A percentile compares a stretch with the other conserved stretches of the same genome.
Evolutionary conservation across 177 flowering plant genomes (phyloP).

Genomic region (Vitis hybrid): DNA sequence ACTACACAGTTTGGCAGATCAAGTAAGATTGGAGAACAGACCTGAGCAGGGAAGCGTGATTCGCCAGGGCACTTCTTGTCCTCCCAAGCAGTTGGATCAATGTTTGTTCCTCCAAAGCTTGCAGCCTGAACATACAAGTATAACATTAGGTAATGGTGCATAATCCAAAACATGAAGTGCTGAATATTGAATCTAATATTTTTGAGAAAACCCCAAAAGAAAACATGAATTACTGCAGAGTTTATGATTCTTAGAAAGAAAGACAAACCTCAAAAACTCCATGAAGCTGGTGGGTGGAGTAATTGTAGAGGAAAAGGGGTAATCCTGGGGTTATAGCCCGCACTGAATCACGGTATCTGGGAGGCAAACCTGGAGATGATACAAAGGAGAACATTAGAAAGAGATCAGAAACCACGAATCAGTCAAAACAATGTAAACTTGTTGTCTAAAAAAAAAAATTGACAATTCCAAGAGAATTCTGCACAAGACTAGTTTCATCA

Average conservation of each 20-base stretch:
- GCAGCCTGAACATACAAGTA: constrained; percentile 62
- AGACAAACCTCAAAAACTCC: constrained; percentile 77
- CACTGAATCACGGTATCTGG: constrained; percentile 81
- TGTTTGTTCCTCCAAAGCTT: constrained; percentile 93
- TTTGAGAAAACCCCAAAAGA: neutral
- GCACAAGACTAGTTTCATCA: too few species aligned
- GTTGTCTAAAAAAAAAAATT: too few species aligned
- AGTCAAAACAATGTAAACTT: neutral
- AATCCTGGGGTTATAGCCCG: constrained; percentile 80
- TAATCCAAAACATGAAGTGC: neutral
- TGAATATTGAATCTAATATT: neutral
- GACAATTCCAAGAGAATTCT: too few species aligned
- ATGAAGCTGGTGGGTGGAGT: constrained; percentile 91
- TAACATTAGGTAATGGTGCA: neutral
- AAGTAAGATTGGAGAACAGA: constrained; percentile 11
- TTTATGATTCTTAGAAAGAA: neutral
- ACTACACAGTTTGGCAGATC: too few species aligned
- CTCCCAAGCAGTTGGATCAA: constrained; percentile 94
- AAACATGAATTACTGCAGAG: neutral
- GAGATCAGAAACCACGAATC: neutral
- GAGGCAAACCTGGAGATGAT: constrained; percentile 62
- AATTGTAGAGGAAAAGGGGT: constrained; percentile 87
- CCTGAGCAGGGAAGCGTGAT: constrained; percentile 98
- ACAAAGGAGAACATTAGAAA: neutral
- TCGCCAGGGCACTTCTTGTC: constrained; percentile 90